Evolutionary conservation across 805 yeast genomes (phyloP).

Genomic region (Ogataea angusta): DNA sequence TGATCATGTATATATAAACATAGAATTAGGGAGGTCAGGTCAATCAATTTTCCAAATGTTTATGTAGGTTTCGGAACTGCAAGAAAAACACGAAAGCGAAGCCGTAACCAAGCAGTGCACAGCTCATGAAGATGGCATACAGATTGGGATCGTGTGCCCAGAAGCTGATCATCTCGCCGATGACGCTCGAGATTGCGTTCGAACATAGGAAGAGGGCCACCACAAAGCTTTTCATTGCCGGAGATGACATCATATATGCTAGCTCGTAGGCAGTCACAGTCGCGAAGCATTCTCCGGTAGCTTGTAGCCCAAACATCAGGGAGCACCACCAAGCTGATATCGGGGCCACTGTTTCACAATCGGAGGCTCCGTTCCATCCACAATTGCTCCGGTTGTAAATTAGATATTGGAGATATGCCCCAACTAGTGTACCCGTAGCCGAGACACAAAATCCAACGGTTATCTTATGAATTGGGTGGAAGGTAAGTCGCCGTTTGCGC

Average conservation of each 20-base stretch:
- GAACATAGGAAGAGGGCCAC: constrained; percentile 40
- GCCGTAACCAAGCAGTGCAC: constrained; percentile 33
- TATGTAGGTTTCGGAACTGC: constrained; percentile 18
- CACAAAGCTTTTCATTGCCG: constrained; percentile 48
- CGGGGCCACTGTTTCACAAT: constrained; percentile 26
- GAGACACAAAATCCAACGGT: constrained; percentile 45
- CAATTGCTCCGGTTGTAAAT: constrained; percentile 46
- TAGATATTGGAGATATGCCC: constrained; percentile 44
- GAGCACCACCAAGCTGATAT: constrained; percentile 35
- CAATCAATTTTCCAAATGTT: neutral
- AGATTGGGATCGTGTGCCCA: constrained; percentile 40
- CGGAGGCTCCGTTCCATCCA: constrained; percentile 33
- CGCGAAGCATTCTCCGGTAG: constrained; percentile 53
- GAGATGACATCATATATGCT: constrained; percentile 52
- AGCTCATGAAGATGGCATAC: constrained; percentile 35
- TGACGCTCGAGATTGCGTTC: constrained; percentile 44
- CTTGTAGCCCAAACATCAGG: constrained; percentile 39
- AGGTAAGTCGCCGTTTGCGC: constrained; percentile 37
- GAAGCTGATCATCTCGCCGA: constrained; percentile 39
- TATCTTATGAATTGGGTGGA: constrained; percentile 43
- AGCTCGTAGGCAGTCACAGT: constrained; percentile 50
- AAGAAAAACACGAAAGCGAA: constrained; percentile 24
- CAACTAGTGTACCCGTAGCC: constrained; percentile 44
- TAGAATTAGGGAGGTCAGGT: constrained; percentile 4
- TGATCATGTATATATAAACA: constrained; percentile 9